Conservation (phyloP, 768 basidiomycete species). For the Pleurotus sapidus region DNA sequence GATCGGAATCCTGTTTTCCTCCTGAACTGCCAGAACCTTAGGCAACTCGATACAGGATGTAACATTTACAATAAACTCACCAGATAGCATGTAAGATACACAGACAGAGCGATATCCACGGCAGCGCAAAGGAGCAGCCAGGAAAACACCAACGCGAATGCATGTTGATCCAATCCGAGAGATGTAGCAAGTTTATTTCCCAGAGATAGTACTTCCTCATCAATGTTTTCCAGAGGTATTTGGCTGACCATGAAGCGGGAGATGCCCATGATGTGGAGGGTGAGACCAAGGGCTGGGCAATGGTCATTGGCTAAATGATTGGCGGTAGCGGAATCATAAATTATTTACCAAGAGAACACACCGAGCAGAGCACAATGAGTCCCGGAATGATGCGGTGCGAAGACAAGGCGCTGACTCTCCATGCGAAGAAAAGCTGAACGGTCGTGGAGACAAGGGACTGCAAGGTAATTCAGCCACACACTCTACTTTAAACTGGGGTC, state of each 20-base stretch:
- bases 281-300: not conserved
- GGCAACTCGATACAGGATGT: no score
- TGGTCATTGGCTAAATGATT: no score
- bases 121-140: not conserved
- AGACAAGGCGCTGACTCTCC: not conserved
- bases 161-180: no score
- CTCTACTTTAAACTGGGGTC: not conserved
- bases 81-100: not conserved
- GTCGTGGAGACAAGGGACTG: not conserved
- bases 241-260: not conserved
- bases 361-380: not conserved
- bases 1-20: not conserved
- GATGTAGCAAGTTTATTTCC: no score
- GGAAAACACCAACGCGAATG: no score
- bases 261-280: not conserved
- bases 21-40: no score
- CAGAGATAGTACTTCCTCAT: no score
- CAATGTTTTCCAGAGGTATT: no score
- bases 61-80: not conserved
- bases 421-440: not conserved
- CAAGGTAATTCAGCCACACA: not conserved
- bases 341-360: not conserved
- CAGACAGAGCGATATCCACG: not conserved
- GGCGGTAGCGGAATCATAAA: no score
- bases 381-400: not conserved